A percentile compares a stretch with the other conserved stretches of the same genome.
Conservation (phyloP, 192 early-diverging fungal genomes). For the Entrophospora sp. region DNA sequence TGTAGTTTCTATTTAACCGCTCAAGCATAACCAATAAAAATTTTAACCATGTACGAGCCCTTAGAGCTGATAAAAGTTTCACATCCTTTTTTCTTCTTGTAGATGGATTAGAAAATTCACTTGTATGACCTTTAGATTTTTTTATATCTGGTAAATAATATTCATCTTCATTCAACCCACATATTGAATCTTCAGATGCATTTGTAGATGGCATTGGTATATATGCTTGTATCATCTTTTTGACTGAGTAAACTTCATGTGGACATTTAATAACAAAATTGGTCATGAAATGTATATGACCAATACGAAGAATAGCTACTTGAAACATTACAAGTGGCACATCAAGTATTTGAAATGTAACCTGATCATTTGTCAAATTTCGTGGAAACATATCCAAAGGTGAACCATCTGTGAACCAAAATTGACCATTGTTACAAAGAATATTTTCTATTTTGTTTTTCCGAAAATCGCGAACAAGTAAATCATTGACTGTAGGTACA, state of each 20-base stretch:
- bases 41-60: slow-evolving; percentile 43
- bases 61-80: slow-evolving; percentile 30
- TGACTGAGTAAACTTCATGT: slow-evolving; percentile 38
- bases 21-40: slow-evolving; percentile 42
- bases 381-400: slow-evolving; percentile 44
- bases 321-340: slow-evolving; percentile 38
- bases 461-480: slow-evolving; percentile 43
- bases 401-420: slow-evolving; percentile 43
- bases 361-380: slow-evolving; percentile 12
- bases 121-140: neutral
- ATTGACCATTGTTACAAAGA: slow-evolving; percentile 37
- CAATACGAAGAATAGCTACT: slow-evolving; percentile 40
- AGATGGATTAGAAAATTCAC: neutral
- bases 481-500: slow-evolving; percentile 40
- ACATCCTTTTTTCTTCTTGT: slow-evolving; percentile 21
- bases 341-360: slow-evolving; percentile 29
- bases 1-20: slow-evolving; percentile 40
- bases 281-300: slow-evolving; percentile 47
- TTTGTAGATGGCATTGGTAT: slow-evolving; percentile 24
- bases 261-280: slow-evolving; percentile 44
- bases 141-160: slow-evolving; percentile 33
- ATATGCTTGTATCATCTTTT: slow-evolving; percentile 39
- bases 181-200: neutral
- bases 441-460: slow-evolving; percentile 50
- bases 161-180: slow-evolving; percentile 14